Percentiles rank a stretch among this genome's conserved stretches.
Conservation (phyloP, 2,329 filamentous ascomycete species). For the Phyllosticta citrichinensis region DNA sequence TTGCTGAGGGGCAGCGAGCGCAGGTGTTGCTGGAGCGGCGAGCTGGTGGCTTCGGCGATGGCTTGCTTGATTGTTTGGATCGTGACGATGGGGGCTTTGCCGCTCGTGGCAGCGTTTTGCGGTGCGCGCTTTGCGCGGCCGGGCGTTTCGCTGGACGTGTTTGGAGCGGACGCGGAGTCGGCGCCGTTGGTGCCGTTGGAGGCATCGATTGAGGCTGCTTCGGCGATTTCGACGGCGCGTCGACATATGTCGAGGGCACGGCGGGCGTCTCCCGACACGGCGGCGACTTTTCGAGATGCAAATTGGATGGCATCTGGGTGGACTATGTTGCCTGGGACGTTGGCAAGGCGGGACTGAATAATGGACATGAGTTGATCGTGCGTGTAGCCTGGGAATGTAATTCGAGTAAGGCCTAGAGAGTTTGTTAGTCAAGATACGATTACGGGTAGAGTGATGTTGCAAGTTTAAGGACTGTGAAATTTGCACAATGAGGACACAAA, state of each 20-base stretch:
- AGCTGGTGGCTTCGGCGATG: slow-evolving; percentile 89
- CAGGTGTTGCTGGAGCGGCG: slow-evolving; percentile 81
- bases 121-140: not conserved
- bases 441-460: not conserved
- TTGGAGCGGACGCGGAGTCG: slow-evolving; percentile 32
- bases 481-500: too few species aligned
- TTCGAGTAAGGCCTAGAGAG: slow-evolving; percentile 63
- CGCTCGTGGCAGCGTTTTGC: not conserved
- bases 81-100: slow-evolving; percentile 51
- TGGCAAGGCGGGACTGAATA: slow-evolving; percentile 84
- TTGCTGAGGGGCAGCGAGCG: slow-evolving; percentile 69
- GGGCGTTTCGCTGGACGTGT: slow-evolving; percentile 52
- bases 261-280: slow-evolving; percentile 87
- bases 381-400: slow-evolving; percentile 95
- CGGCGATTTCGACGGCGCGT: slow-evolving; percentile 87
- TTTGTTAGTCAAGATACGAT: not conserved
- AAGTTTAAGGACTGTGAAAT: not conserved
- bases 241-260: slow-evolving; percentile 91
- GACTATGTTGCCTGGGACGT: slow-evolving; percentile 80
- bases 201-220: slow-evolving; percentile 49
- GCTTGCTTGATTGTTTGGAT: slow-evolving; percentile 90
- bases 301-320: slow-evolving; percentile 93
- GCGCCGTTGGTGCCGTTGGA: slow-evolving; percentile 21
- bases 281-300: slow-evolving; percentile 89
- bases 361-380: slow-evolving; percentile 97